phyloP scores from a whole-genome alignment of 768 basidiomycete genomes.

The Coprinellus aureogranulatus region DNA sequence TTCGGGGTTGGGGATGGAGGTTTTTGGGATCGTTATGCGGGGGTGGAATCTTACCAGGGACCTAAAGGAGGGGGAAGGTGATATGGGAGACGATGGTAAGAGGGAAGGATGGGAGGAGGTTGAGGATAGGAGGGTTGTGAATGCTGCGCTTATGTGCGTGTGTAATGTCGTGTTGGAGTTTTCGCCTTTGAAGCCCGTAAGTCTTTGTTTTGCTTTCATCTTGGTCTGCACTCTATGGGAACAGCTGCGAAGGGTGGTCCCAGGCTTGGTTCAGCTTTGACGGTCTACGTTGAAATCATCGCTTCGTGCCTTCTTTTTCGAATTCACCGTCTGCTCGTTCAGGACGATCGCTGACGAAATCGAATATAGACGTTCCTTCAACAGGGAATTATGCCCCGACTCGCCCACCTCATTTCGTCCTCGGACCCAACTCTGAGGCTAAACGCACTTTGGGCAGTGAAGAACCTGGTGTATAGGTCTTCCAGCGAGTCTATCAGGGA shows the following conservation, averaged over 20 bases:
- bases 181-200: slow-evolving; percentile 71
- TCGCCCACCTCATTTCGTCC: slow-evolving; percentile 52
- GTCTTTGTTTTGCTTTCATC: slow-evolving; percentile 24
- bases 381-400: slow-evolving; percentile 61
- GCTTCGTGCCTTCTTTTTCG: background rate
- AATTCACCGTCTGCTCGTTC: too few relatives aligned
- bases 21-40: slow-evolving; percentile 52
- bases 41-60: too few relatives aligned
- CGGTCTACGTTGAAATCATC: too few relatives aligned
- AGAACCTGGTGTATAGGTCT: slow-evolving; percentile 75
- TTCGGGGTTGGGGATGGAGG: slow-evolving; percentile 68
- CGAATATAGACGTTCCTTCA: slow-evolving; percentile 58
- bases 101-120: slow-evolving; percentile 26
- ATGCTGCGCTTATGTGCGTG: slow-evolving; percentile 69
- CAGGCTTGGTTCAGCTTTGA: too few relatives aligned
- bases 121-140: slow-evolving; percentile 68
- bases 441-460: slow-evolving; percentile 83
- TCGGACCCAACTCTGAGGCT: slow-evolving; percentile 57
- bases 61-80: slow-evolving; percentile 18
- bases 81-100: slow-evolving; percentile 22
- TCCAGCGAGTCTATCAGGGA: slow-evolving; percentile 55
- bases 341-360: background rate
- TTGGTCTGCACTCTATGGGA: background rate
- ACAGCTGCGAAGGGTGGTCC: too few relatives aligned
- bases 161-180: slow-evolving; percentile 88